Conservation (phyloP, 2,329 filamentous ascomycete genomes). For the Penicillium sp. region DNA sequence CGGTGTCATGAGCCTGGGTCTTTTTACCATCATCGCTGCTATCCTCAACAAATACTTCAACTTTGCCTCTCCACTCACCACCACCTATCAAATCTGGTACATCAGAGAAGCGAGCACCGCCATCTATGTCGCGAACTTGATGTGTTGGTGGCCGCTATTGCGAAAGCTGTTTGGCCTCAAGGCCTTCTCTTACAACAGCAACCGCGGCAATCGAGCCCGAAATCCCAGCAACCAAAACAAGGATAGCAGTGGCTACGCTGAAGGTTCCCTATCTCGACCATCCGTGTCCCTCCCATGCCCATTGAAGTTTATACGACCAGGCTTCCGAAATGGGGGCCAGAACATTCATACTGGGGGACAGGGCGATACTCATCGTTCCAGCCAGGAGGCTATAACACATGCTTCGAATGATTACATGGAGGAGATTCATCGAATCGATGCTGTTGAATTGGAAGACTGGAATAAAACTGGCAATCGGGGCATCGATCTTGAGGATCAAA, state of each 20-base stretch:
- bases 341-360: not conserved
- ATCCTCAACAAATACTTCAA: constrained; percentile 57
- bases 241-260: constrained; percentile 25
- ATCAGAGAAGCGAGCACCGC: constrained; percentile 49
- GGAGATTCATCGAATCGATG: constrained; percentile 18
- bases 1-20: constrained; percentile 46
- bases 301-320: constrained; percentile 19
- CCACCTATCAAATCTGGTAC: constrained; percentile 52
- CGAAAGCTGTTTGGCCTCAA: constrained; percentile 39
- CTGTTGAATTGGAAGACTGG: constrained; percentile 24
- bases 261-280: constrained; percentile 27
- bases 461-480: not conserved
- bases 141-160: constrained; percentile 40
- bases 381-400: constrained; percentile 30
- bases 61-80: constrained; percentile 44
- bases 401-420: constrained; percentile 21
- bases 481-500: constrained; percentile 19
- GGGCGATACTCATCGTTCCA: constrained; percentile 19
- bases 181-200: constrained; percentile 37
- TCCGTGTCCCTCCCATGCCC: constrained; percentile 29
- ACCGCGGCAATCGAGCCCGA: constrained; percentile 28
- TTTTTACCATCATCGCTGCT: constrained; percentile 53
- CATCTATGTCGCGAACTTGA: constrained; percentile 55
- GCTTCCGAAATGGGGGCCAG: constrained; percentile 20
- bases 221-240: constrained; percentile 26